Base-by-base conservation (phyloP, 345 rosid genomes). In the Mallotus nudiflorus region DNA sequence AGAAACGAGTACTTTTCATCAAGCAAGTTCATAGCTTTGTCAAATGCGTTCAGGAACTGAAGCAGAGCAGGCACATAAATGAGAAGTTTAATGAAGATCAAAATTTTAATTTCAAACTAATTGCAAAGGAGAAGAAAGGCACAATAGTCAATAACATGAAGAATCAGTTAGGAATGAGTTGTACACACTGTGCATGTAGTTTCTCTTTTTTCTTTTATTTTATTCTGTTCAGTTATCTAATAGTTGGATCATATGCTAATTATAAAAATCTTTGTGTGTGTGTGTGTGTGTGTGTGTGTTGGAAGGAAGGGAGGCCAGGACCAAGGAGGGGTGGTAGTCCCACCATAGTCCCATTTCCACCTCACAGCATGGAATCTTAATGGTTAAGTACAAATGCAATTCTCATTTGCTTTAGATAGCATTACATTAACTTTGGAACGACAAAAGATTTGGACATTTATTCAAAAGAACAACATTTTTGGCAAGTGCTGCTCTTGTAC, bases 41-140 rank as follows among this genome's bases (percentile, higher is more conserved):
- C 91, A 82, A 90, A 90, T 50, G 83, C 89, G 77, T 85, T 83
- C 92, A 90, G 51, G 82, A 87, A 88, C 96, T 86, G 84, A 28
- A 81, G 14, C 70, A 27, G n/a, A n/a, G n/a, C 60, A 55, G 59
- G 53, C 61, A 52, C 65, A 65, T 54, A 65, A 68, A 70, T 40
- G 66, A 31, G 65, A 60, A 54, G 3, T 18, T 3, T 5, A 27
- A 42, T 31, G 66, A 44, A 54, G 52, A 25, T 62, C 54, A 8
- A 33, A 57, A 39, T 8, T 24, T n/a, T 58, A 69, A 40, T 2
- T 18, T 3, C 35, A 25, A 39, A 50, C 31, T 48, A 10, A 11
- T 46, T n/a, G n/a, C 25, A 31, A 39, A 29, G 9, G 22, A 70
- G 44, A 57, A 9, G n/a, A 40, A 33, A 57, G 0, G 37, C 16